Base-by-base conservation (phyloP, 352 stramenopile genomes). In the Phytophthora europaea region DNA sequence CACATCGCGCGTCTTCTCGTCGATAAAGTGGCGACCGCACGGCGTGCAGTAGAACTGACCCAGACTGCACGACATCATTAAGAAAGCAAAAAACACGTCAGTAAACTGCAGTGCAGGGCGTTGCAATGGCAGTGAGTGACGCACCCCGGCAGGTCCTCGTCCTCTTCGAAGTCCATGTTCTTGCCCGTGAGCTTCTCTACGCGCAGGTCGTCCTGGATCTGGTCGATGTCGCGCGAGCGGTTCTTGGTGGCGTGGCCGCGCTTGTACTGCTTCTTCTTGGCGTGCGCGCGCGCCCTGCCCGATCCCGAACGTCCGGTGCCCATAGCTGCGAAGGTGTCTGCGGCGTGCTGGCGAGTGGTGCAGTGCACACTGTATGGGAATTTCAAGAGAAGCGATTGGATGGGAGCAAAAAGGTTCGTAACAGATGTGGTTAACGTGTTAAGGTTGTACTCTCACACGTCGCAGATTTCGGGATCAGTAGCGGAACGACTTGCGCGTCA, bases 191-290 rank as follows among this genome's bases (percentile, higher is more conserved):
- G 6, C 57, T 86, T 85, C 74, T 97, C 90, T 33, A 84, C 47
- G 38, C 71, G 77, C 61, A 97, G 55, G 57, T 97, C 90, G 83
- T 97, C 90, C 82, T 95, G 90, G 72, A 97, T 95, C 85, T 97
- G 90, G 61, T 97, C 90, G 13, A 97, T 81, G 53, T 97, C 90
- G 33, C 90, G 87, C 57, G 82, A 52, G 67, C 90, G 84, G 65
- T 86, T 90, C 78, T 95, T 95, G 65, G 90, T 97, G 56, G 86
- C 79, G 69, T 97, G 90, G 43, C 81, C 78, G 64, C 88, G 87
- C 80, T 94, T 94, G 87, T 95, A 97, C 57, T 91, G 78, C 67
- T 94, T 97, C 75, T 95, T 95, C 79, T 95, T 97, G 67, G 81
- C 84, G 77, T 91, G 85, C 20, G 84, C 76, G 61, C 88, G 78